These are phyloP conservation scores for Plasmodium knowlesi DNA, from an alignment of 169 alveolate species.

Conservation along the genomic window DNA sequence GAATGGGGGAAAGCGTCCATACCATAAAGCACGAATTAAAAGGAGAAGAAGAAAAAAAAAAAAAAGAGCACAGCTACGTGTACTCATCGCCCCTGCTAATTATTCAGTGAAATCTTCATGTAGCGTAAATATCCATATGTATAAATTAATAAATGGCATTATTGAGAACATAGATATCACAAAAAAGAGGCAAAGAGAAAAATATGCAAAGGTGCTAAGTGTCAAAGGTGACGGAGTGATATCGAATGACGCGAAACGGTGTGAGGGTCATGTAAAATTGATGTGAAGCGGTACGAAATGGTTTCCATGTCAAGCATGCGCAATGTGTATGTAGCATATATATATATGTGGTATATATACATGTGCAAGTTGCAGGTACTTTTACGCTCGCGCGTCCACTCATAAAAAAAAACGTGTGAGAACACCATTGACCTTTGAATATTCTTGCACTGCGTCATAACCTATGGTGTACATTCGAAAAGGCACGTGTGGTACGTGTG, in stretches of 20 bases:
- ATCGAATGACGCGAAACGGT: neutral
- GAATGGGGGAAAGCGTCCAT: neutral
- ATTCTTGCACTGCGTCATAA: neutral
- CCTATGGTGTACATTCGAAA: neutral
- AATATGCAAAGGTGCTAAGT: neutral
- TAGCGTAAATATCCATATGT: neutral
- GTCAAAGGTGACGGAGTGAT: neutral
- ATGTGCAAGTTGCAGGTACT: neutral
- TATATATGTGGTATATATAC: neutral
- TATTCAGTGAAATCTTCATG: neutral
- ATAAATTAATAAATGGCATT: neutral
- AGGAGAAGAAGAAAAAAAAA: too few relatives aligned
- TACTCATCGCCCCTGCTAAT: neutral
- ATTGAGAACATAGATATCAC: neutral
- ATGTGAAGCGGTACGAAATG: neutral
- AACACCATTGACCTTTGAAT: neutral
- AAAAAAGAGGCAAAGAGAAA: neutral
- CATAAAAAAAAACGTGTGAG: neutral
- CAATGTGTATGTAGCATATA: neutral
- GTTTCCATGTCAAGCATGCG: neutral
- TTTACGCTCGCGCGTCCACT: neutral
- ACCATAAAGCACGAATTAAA: neutral
- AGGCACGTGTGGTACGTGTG: neutral
- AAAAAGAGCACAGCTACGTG: neutral
- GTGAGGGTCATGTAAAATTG: neutral